A percentile compares a stretch with the other conserved stretches of the same genome.
Conservation (phyloP, 2,329 filamentous ascomycete genomes). For the Penicillium sp. region DNA sequence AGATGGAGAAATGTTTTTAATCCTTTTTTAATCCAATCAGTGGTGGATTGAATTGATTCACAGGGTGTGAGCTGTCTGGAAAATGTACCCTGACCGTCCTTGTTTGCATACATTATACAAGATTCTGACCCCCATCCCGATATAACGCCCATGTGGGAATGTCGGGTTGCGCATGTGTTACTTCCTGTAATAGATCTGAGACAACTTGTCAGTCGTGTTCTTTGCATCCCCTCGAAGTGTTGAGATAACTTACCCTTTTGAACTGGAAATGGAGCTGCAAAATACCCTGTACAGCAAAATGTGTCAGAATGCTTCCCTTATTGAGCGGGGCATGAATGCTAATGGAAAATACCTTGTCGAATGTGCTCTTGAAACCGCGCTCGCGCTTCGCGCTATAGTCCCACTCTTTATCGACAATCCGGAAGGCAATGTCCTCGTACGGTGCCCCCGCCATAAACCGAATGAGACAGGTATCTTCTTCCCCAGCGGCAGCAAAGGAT, state of each 20-base stretch:
- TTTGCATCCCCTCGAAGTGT: neutral
- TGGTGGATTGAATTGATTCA: constrained; percentile 9
- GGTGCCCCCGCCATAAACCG: constrained; percentile 91
- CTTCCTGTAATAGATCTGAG: constrained; percentile 48
- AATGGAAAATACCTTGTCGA: constrained; percentile 73
- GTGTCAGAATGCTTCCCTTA: constrained; percentile 6
- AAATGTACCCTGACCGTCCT: constrained; percentile 17
- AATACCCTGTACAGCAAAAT: constrained; percentile 61
- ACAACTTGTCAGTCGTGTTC: constrained; percentile 12
- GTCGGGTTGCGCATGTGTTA: constrained; percentile 25
- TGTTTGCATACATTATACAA: constrained; percentile 13
- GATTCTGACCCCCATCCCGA: constrained; percentile 10
- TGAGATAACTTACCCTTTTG: constrained; percentile 68
- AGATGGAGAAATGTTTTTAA: constrained; percentile 21
- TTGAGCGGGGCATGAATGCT: neutral
- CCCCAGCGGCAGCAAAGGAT: constrained; percentile 85
- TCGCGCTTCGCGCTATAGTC: constrained; percentile 96
- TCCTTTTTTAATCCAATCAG: constrained; percentile 31
- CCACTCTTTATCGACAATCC: constrained; percentile 98
- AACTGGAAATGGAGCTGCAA: constrained; percentile 97
- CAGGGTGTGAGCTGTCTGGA: constrained; percentile 13
- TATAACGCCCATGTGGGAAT: constrained; percentile 17
- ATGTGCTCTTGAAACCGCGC: constrained; percentile 89
- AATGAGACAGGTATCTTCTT: constrained; percentile 95
- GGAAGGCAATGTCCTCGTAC: constrained; percentile 94